A percentile compares a stretch with the other conserved stretches of the same genome.
phyloP scores from a whole-genome alignment of 139 green algal species.

The Chlorella sp. region DNA sequence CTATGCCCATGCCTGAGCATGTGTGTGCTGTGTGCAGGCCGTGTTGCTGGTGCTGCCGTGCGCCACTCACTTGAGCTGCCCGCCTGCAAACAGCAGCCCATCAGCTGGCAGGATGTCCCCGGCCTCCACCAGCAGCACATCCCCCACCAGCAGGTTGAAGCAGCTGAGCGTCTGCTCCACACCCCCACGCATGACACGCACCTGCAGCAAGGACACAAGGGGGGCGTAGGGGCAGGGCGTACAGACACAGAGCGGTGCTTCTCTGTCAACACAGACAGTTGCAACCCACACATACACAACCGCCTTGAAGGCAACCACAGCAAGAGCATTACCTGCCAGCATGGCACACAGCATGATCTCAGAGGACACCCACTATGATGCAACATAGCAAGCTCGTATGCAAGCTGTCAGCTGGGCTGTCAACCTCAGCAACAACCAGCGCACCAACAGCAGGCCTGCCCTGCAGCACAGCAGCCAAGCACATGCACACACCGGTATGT shows the following conservation, averaged over 20 bases:
- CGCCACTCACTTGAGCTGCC: conserved; percentile 51
- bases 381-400: too few relatives aligned
- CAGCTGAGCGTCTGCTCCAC: conserved; percentile 34
- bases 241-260: too few relatives aligned
- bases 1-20: background rate
- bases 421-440: background rate
- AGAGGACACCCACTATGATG: too few relatives aligned
- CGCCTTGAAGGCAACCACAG: conserved; percentile 4
- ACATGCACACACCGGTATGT: conserved; percentile 52
- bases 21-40: background rate
- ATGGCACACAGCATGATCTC: too few relatives aligned
- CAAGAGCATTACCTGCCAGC: too few relatives aligned
- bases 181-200: conserved; percentile 55
- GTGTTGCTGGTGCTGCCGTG: background rate
- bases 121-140: conserved; percentile 71
- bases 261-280: background rate
- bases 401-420: background rate
- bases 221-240: too few relatives aligned
- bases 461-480: too few relatives aligned
- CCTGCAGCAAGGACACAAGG: conserved; percentile 24
- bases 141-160: conserved; percentile 66
- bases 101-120: conserved; percentile 80
- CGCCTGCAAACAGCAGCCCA: conserved; percentile 56
- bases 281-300: too few relatives aligned
- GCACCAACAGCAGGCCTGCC: background rate